Conservation (phyloP, 2,329 filamentous ascomycete genomes). For the Arthrinium puccinioides region DNA sequence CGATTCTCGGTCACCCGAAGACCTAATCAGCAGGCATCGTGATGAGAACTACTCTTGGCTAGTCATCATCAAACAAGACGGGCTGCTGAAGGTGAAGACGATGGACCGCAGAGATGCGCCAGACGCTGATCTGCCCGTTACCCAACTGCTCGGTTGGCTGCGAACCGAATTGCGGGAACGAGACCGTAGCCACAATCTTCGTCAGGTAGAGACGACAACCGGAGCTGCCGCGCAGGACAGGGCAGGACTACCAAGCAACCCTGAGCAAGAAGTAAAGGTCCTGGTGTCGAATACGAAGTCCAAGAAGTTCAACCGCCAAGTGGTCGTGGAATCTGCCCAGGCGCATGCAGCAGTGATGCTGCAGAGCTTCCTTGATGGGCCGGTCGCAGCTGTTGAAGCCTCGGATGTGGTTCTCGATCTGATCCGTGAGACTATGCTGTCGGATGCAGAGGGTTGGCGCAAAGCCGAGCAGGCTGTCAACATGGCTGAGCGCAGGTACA, state of each 20-base stretch:
- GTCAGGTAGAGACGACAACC: too few species aligned
- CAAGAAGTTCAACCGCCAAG: conserved; percentile 86
- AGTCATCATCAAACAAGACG: conserved; percentile 76
- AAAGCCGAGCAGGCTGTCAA: conserved; percentile 71
- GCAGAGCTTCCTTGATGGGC: conserved; percentile 65
- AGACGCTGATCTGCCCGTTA: conserved; percentile 67
- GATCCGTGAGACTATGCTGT: conserved; percentile 66
- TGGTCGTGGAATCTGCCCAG: conserved; percentile 76
- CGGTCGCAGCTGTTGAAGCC: conserved; percentile 82
- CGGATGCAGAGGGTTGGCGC: conserved; percentile 79
- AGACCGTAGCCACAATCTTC: conserved; percentile 38
- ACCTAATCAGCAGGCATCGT: conserved; percentile 67
- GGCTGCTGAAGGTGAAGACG: conserved; percentile 70
- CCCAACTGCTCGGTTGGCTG: conserved; percentile 73
- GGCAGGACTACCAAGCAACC: conserved; percentile 21
- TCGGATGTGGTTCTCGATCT: conserved; percentile 75
- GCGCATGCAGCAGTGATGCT: conserved; percentile 53
- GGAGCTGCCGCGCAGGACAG: conserved; percentile 12
- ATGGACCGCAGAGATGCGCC: conserved; percentile 66
- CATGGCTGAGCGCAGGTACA: conserved; percentile 71
- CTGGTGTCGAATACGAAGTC: conserved; percentile 73
- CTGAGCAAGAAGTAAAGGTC: conserved; percentile 73
- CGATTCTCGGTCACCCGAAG: conserved; percentile 72
- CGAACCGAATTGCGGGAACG: conserved; percentile 75
- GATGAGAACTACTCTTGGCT: conserved; percentile 81